phyloP scores from a whole-genome alignment of 1,139 yeast species.

The Candida sp. region DNA sequence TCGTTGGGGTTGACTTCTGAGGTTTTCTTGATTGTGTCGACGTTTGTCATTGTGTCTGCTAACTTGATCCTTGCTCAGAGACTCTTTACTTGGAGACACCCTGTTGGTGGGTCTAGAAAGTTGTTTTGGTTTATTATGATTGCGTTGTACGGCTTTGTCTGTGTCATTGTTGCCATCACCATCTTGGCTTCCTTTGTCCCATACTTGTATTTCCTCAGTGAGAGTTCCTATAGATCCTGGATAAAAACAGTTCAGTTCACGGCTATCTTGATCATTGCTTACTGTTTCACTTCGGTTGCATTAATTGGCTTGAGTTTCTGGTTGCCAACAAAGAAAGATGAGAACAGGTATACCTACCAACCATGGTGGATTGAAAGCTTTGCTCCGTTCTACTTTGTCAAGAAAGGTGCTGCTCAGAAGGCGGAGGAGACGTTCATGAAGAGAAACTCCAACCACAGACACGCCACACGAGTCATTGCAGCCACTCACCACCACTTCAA shows the following conservation, averaged over 20 bases:
- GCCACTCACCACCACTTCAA: conserved; percentile 48
- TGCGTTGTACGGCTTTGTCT: conserved; percentile 32
- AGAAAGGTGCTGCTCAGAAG: conserved; percentile 38
- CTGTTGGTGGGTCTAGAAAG: conserved; percentile 46
- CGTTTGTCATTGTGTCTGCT: conserved; percentile 37
- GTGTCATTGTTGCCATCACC: conserved; percentile 34
- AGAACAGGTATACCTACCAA: conserved; percentile 46
- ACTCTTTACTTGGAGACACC: conserved; percentile 51
- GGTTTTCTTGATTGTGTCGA: conserved; percentile 38
- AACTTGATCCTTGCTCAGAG: conserved; percentile 48
- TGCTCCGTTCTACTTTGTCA: conserved; percentile 44
- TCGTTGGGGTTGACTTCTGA: conserved; percentile 35
- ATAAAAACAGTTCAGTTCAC: conserved; percentile 34
- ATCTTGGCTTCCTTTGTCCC: conserved; percentile 40
- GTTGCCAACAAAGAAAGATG: conserved; percentile 49
- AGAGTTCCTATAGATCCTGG: conserved; percentile 23
- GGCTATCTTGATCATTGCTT: conserved; percentile 32
- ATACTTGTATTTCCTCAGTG: conserved; percentile 32
- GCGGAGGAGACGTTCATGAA: conserved; percentile 49
- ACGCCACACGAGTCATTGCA: conserved; percentile 48
- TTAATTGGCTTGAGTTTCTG: conserved; percentile 43
- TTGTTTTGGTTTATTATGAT: conserved; percentile 42
- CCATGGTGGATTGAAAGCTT: conserved; percentile 55
- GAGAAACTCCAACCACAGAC: conserved; percentile 47
- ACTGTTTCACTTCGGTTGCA: conserved; percentile 38